Base-by-base conservation (phyloP, 441 rosid species). In the Pelargonium australe region DNA sequence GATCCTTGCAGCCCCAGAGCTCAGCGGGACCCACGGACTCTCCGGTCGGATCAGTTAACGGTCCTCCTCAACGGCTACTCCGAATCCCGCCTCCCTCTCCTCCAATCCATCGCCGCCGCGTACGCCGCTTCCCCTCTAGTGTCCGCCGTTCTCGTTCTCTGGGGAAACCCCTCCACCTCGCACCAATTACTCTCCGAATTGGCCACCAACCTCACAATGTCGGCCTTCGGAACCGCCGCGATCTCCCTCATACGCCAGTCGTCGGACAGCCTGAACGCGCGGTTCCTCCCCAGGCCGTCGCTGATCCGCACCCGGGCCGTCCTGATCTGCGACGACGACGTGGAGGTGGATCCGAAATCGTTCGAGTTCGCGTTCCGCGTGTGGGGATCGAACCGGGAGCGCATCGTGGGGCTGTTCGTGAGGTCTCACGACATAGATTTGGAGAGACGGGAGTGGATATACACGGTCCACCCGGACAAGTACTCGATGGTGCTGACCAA, bases 31-130 rank as follows among this genome's bases (percentile, higher is more conserved):
- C 77, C 78, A 20, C 51, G 63, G 58, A 72, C 75, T 28, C 90
- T 85, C 17, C 80, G 91, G 55, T 72, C 85, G 47, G 93, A 91
- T 78, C 98, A 88, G 77, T 76, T 89, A 66, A 91, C 86, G 6
- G 98, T 93, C 13, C 89, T 93, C 19, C 87, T 93, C 74, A 93
- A 85, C 74, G 98, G 97, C 14, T 91, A 86, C 83, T 91, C 96
- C 0, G 88, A 84, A 71, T 76, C 85, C 6, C 97, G 96, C 8
- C 81, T 89, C 61, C 91, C 93, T 73, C 89, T 93, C 62, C 85
- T 91, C 62, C 87, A 75, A 17, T 83, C 92, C n/a, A 80, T 94
- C 31, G 91, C 89, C 6, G 67, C 85, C 55, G 37, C 89, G 3
- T 91, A 91, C 75, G 75, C 95, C 0, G 84, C 85, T 13, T 87